Evolutionary conservation across 768 basidiomycete species (phyloP).

Genomic region (Austroboletus eburneus): DNA sequence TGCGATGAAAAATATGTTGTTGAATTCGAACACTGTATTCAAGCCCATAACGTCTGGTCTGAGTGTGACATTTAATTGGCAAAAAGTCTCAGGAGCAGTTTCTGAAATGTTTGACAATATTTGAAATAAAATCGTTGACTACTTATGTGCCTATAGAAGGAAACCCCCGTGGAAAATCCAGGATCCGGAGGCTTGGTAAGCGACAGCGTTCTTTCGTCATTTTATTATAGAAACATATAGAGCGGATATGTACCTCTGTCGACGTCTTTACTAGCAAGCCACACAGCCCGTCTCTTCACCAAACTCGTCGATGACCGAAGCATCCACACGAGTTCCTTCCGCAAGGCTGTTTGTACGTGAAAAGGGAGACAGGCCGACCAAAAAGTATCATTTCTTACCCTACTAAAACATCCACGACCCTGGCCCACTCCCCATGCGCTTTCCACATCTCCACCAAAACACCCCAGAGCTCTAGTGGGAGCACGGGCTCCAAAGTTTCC

Average conservation of each 20-base stretch:
- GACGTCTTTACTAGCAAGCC: conserved; percentile 68
- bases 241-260: conserved; percentile 47
- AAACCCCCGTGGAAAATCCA: too few species aligned
- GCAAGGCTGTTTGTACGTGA: conserved; percentile 14
- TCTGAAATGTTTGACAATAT: too few species aligned
- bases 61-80: too few species aligned
- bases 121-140: too few species aligned
- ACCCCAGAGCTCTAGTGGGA: conserved; percentile 21
- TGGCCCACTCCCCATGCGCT: conserved; percentile 15
- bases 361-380: neutral
- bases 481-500: conserved; percentile 15
- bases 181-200: too few species aligned
- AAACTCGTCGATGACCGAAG: conserved; percentile 35
- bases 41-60: too few species aligned
- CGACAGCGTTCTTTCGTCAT: too few species aligned
- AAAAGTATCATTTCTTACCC: conserved; percentile 19
- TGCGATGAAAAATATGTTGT: too few species aligned
- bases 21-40: too few species aligned
- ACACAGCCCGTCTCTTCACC: conserved; percentile 73
- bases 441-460: conserved; percentile 29
- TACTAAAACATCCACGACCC: conserved; percentile 20
- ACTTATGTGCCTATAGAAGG: too few species aligned
- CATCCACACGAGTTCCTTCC: conserved; percentile 24
- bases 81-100: too few species aligned
- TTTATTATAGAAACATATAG: too few species aligned